These are phyloP conservation scores for Mucor irregularis DNA, from an alignment of 371 early-diverging fungal species.

Conservation along the genomic window DNA sequence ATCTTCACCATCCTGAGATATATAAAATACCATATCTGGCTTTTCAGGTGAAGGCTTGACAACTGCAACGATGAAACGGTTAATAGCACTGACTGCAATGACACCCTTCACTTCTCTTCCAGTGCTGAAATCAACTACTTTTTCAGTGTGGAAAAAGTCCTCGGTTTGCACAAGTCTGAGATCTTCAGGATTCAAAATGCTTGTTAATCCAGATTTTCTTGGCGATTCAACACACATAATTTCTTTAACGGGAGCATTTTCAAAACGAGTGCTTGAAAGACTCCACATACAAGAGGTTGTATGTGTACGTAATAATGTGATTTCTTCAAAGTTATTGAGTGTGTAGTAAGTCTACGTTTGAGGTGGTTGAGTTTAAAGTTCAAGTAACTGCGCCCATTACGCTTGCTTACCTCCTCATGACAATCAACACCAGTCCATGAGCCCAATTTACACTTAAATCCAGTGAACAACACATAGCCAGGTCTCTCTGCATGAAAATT, in stretches of 20 bases:
- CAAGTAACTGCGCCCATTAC: neutral
- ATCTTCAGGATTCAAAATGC: slow-evolving; percentile 43
- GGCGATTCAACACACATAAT: slow-evolving; percentile 70
- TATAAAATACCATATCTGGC: slow-evolving; percentile 56
- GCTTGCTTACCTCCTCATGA: slow-evolving; percentile 49
- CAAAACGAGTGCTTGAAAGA: slow-evolving; percentile 49
- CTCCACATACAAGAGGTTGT: slow-evolving; percentile 73
- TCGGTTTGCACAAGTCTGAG: slow-evolving; percentile 62
- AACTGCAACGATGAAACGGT: slow-evolving; percentile 71
- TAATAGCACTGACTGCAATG: slow-evolving; percentile 63
- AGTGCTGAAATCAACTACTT: slow-evolving; percentile 47
- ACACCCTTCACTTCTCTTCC: slow-evolving; percentile 54
- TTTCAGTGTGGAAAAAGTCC: slow-evolving; percentile 62
- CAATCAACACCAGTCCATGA: slow-evolving; percentile 50
- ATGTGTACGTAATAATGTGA: slow-evolving; percentile 52
- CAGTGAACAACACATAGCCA: slow-evolving; percentile 61
- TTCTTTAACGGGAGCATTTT: slow-evolving; percentile 54
- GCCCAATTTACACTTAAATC: slow-evolving; percentile 47
- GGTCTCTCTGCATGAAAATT: slow-evolving; percentile 68
- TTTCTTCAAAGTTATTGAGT: slow-evolving; percentile 60
- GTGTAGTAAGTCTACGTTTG: slow-evolving; percentile 64
- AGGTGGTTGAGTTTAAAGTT: neutral
- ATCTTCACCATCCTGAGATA: slow-evolving; percentile 62
- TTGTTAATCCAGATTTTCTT: slow-evolving; percentile 35
- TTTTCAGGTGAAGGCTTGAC: slow-evolving; percentile 49